phyloP scores from a whole-genome alignment of 2,329 filamentous ascomycete species.

The Zelopaecilomyces penicillatus region DNA sequence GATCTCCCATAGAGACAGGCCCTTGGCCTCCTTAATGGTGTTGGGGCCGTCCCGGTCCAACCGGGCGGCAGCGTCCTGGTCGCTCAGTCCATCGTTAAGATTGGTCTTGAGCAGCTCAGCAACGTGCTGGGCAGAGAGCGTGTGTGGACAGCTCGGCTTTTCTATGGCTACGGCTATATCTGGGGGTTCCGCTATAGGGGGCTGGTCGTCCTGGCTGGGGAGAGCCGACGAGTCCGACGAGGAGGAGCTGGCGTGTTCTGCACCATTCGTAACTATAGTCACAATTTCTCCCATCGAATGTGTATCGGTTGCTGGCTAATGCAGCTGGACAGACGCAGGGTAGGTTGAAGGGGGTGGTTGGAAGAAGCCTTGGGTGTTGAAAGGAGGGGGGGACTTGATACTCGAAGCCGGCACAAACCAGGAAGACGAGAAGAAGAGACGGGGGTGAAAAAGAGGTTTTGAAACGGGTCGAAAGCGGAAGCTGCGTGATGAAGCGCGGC shows the following conservation, averaged over 20 bases:
- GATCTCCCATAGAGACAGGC: conserved; percentile 66
- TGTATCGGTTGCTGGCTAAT: conserved; percentile 16
- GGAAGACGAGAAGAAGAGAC: background rate
- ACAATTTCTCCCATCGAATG: conserved; percentile 35
- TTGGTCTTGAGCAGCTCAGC: conserved; percentile 33
- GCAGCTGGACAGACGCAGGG: conserved; percentile 1
- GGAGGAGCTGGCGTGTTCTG: conserved; percentile 29
- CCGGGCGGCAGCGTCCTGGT: conserved; percentile 54
- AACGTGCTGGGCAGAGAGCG: conserved; percentile 26
- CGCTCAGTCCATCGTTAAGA: conserved; percentile 52
- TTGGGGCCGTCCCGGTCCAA: conserved; percentile 61
- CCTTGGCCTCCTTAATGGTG: conserved; percentile 61
- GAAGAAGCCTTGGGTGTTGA: conserved; percentile 2
- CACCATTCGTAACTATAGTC: conserved; percentile 31
- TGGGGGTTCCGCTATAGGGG: conserved; percentile 31
- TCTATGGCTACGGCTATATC: conserved; percentile 25
- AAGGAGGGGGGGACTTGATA: conserved; percentile 8
- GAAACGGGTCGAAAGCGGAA: too few relatives aligned
- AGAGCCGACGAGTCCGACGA: conserved; percentile 28
- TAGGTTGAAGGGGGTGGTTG: conserved; percentile 7
- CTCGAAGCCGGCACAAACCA: conserved; percentile 1
- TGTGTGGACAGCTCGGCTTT: conserved; percentile 27
- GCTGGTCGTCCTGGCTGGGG: conserved; percentile 29
- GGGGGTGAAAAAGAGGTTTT: too few relatives aligned
- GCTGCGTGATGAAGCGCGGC: too few relatives aligned